Evolutionary conservation across 2,329 filamentous ascomycete genomes (phyloP), one percentile per base, ranked within the genome.

Genomic region (Septoria linicola): DNA sequence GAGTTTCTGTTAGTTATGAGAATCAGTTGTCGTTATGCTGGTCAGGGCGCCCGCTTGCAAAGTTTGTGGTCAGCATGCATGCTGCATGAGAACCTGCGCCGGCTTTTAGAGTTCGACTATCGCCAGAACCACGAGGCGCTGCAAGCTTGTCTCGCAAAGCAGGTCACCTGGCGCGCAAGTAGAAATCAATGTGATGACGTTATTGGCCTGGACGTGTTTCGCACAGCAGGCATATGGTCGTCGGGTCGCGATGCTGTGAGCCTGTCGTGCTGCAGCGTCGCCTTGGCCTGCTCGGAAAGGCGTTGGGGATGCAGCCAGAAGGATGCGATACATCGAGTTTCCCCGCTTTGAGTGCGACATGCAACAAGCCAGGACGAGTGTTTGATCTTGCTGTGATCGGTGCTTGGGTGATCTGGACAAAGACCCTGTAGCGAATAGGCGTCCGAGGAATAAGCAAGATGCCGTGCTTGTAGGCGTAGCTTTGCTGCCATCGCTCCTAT

Each of bases 241-340:
- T 6, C 45, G 17, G 36, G 41, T 23, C 39, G 36, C 41, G 21
- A 14, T 21, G 27, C 17, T 32, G 21, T 36, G 25, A 41, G 49
- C 49, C 35, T 41, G 42, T 46, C 49, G 41, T 23, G 30, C 36
- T 21, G 8, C 32, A 27, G 4, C 16, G 35, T 49, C 36, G 41
- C 32, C 11, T 41, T 42, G 27, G 39, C 42, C 30, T 49, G 51
- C 51, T 48, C 10, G 32, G 40, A 23, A 44, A 53, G 45, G 44
- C 35, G 39, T 41, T 34, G 16, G 14, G 31, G 16, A 37, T 16
- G 31, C 32, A 35, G 27, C 16, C 17, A 14, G 47, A 25, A 47
- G 30, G 44, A 47, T 30, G 44, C 32, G 34, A 47, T 30, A 37
- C 21, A 32, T 32, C 16, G 23, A 8, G 5, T 13, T 19, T 21